phyloP scores from a whole-genome alignment of 257 asterid genomes.

The Marsdenia floribunda region DNA sequence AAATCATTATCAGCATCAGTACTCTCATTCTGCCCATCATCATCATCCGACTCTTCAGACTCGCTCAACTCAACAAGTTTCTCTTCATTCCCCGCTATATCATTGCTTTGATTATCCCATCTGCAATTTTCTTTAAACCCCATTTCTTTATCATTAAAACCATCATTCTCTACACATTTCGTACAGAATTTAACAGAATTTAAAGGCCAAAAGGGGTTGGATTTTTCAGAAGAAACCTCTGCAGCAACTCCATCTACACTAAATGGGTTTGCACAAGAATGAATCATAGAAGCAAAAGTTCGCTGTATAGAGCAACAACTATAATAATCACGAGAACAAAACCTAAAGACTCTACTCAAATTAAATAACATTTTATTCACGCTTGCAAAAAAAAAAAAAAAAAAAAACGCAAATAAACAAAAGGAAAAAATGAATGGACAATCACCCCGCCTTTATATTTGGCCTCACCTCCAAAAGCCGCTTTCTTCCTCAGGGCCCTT shows the following conservation, averaged over 20 bases:
- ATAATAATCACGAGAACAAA: background rate
- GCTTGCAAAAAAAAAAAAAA: background rate
- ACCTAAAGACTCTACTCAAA: background rate
- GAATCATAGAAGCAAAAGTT: background rate
- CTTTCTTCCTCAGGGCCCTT: background rate
- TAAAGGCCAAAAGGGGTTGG: slow-evolving; percentile 8
- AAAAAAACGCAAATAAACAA: background rate
- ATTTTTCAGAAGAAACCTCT: slow-evolving; percentile 19
- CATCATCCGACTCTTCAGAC: slow-evolving; percentile 35
- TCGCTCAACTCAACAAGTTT: slow-evolving; percentile 29
- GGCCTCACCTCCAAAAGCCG: background rate
- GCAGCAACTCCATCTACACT: slow-evolving; percentile 11
- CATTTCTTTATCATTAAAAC: slow-evolving; percentile 25
- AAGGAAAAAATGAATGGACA: background rate
- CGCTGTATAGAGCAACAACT: background rate
- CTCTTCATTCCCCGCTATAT: slow-evolving; percentile 14
- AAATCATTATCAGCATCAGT: slow-evolving; percentile 37
- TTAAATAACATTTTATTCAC: background rate
- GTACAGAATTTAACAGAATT: slow-evolving; percentile 17
- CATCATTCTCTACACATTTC: slow-evolving; percentile 20
- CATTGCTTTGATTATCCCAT: slow-evolving; percentile 11
- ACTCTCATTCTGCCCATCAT: slow-evolving; percentile 26
- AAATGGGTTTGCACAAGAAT: background rate
- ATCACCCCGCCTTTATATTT: background rate
- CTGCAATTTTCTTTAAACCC: slow-evolving; percentile 30